Evolutionary conservation across 345 rosid genomes (phyloP), one percentile per base, ranked within the genome.

Genomic region (Xanthoceras sorbifolium): DNA sequence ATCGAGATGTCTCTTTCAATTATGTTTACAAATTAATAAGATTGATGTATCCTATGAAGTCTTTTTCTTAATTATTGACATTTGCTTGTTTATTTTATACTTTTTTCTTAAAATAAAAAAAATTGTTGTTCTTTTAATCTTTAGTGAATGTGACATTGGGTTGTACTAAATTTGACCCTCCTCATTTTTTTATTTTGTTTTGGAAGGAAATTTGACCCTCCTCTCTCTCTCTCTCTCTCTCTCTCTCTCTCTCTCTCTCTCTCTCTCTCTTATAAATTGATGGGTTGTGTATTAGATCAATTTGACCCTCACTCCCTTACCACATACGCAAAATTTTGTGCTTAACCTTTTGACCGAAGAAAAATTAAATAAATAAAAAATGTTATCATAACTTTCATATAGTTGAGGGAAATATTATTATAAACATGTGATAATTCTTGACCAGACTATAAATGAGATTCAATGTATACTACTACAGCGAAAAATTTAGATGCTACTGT

Each of bases 1-100:
- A 34, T 59, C 78, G 78, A 55, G 72, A 64, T 46, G 65, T 78
- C 76, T 25, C 3, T 55, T 64, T 78, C 73, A 59, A 38, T 55
- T 18, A 11, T 42, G 46, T 29, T 29, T 36, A 25, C 23, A 61
- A 42, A 9, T 42, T 42, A 20, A 69, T 38, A 73, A 9, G 14
- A 29, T 6, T 61, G 78, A 26, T 6, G 48, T 38, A 74, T 69
- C 75, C 82, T 69, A 79, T 6, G 75, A 74, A 14, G 38, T 4
- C 10, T 67, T 42, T 67, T 5, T n/a, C 2, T 14, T 1, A 0
- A 28, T 69, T 77, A 42, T 9, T 42, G 55, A 5, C 55, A 17
- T 50, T 28, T 69, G 22, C 10, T 50, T 59, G 29, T 38, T 38
- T 8, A 38, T 46, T 12, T 46, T 46, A 12, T 10, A 46, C 18